These are phyloP conservation scores for Talaromyces wortmannii DNA, from an alignment of 495 filamentous ascomycete species.

Conservation along the genomic window DNA sequence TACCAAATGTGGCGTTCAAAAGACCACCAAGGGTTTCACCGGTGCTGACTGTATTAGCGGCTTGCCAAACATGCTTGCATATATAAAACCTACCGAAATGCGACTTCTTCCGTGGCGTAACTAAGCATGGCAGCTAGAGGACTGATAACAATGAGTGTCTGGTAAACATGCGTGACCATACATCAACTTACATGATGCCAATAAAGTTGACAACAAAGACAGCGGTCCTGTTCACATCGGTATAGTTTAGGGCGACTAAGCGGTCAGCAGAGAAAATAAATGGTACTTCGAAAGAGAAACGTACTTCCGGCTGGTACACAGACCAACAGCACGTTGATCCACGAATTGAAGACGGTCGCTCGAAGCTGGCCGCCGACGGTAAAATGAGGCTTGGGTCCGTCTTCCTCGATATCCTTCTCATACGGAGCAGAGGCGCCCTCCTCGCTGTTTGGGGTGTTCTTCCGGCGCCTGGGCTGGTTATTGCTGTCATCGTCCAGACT, in stretches of 20 bases:
- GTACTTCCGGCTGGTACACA: constrained; percentile 64
- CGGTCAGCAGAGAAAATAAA: constrained; percentile 5
- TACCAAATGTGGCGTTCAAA: constrained; percentile 81
- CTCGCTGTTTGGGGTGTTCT: constrained; percentile 13
- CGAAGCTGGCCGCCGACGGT: constrained; percentile 64
- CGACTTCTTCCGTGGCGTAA: constrained; percentile 50
- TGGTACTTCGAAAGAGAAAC: constrained; percentile 1
- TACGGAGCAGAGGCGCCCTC: constrained; percentile 2
- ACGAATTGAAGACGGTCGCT: constrained; percentile 67
- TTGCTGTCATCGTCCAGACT: constrained; percentile 3
- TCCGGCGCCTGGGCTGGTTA: constrained; percentile 12
- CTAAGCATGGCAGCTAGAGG: constrained; percentile 49
- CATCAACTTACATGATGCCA: constrained; percentile 56
- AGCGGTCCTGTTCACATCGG: constrained; percentile 44
- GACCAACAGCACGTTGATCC: constrained; percentile 78
- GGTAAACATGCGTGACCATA: background rate
- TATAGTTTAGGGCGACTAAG: constrained; percentile 59
- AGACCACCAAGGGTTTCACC: constrained; percentile 84
- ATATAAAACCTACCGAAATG: constrained; percentile 25
- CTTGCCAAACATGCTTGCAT: background rate
- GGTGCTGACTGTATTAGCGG: constrained; percentile 19
- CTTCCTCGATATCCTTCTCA: constrained; percentile 7
- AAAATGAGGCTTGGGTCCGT: constrained; percentile 33
- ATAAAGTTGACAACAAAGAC: constrained; percentile 88
- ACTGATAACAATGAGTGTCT: constrained; percentile 18